Conservation (phyloP, 2,329 filamentous ascomycete genomes). For the Ophiostoma ips region DNA sequence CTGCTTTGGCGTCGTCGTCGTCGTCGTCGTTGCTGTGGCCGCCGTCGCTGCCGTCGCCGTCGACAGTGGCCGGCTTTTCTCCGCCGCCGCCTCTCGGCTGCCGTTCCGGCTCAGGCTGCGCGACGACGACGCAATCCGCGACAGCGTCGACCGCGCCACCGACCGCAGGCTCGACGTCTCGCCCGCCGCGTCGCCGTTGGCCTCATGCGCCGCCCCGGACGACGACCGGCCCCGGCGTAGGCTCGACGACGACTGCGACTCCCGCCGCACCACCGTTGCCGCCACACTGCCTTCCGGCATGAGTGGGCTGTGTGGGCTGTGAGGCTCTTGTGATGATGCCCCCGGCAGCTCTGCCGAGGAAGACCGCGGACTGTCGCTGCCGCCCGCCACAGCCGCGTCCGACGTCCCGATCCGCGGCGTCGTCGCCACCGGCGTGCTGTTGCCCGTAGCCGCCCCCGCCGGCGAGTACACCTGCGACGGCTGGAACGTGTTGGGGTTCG, state of each 20-base stretch:
- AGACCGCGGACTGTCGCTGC: background rate
- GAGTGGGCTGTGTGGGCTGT: too few relatives aligned
- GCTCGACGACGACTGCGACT: conserved; percentile 5
- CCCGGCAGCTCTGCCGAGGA: conserved; percentile 29
- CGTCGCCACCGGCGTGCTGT: conserved; percentile 38
- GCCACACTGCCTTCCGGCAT: too few relatives aligned
- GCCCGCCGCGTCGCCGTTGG: conserved; percentile 19
- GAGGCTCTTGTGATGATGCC: conserved; percentile 1
- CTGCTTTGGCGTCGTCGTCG: conserved; percentile 11
- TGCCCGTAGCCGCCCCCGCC: too few relatives aligned
- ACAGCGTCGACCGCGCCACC: conserved; percentile 41
- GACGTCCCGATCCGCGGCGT: conserved; percentile 25
- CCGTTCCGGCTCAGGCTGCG: conserved; percentile 18
- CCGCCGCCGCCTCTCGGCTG: conserved; percentile 13
- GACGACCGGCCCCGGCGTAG: conserved; percentile 6
- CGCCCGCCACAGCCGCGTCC: background rate
- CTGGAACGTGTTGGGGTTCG: conserved; percentile 69
- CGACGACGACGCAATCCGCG: conserved; percentile 27
- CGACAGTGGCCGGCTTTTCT: background rate
- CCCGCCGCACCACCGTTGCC: background rate
- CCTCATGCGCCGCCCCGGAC: background rate
- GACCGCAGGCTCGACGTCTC: conserved; percentile 42
- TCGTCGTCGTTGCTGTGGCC: conserved; percentile 5
- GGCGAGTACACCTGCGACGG: conserved; percentile 59
- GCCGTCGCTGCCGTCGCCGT: background rate